Evolutionary conservation across 2,329 filamentous ascomycete species (phyloP), one percentile per base, ranked within the genome.

Genomic region (Escovopsis weberi): DNA sequence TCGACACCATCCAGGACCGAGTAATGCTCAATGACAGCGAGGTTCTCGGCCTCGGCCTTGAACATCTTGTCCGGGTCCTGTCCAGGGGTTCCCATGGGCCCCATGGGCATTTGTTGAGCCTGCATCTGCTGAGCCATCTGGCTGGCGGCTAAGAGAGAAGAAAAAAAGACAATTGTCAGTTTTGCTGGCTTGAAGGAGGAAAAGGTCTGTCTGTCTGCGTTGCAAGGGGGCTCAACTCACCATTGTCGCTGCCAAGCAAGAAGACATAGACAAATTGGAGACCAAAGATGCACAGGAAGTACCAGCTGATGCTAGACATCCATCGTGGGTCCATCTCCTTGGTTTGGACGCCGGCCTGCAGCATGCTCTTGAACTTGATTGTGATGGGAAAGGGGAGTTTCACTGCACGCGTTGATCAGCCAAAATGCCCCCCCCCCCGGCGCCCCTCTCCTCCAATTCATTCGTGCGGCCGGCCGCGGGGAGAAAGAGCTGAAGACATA

Each of bases 271-370:
- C 88, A 43, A 89, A 86, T 62, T 96, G 89, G 45, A 98, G 70
- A 38, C 93, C 91, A 59, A 98, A 96, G 49, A 98, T 80, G 56
- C 93, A 96, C 51, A 98, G 68, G 59, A 98, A 96, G 68, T 98
- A 98, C 88, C 91, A 98, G 46, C 87, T 94, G 62, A 98, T 80
- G 63, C 87, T 94, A 1, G 88, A 95, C 65, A 98, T 94, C 91
- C 91, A 98, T 63, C 89, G 77, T 10, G 94, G 91, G 58, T 98
- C 93, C 67, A 98, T 80, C 60, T 98, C 91, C 56, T 81, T 82
- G 26, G 93, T 98, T 49, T 87, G 87, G 37, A 98, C 89, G 54
- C 91, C 91, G 36, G 89, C 89, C 67, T 98, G 91, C 42, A 98
- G 73, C 91, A 98, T 98, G 52, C 86, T 91, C 73, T 98, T 98